Percentiles rank a stretch among this genome's conserved stretches.
These are phyloP conservation scores for Sequoiadendron giganteum DNA, from an alignment of 75 land plant genomes.

Conservation along the genomic window DNA sequence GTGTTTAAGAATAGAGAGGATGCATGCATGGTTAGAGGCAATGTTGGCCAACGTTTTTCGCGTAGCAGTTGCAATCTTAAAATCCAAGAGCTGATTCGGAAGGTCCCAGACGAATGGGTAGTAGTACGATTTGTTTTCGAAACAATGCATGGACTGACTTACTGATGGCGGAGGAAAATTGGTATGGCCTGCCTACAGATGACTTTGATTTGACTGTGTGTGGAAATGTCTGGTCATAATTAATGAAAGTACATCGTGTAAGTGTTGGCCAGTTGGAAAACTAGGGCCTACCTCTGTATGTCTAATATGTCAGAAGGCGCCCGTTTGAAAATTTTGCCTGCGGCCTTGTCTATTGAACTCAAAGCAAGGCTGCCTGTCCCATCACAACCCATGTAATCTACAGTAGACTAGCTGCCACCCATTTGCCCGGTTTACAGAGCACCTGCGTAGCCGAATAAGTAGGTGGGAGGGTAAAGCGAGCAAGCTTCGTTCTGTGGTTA, in stretches of 20 bases:
- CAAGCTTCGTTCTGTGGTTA: too few species aligned
- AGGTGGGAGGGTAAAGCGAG: background rate
- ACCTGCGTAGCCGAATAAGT: too few species aligned
- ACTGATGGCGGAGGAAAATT: background rate
- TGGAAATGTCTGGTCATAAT: background rate
- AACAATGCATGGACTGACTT: background rate
- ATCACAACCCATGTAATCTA: background rate
- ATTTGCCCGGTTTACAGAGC: background rate
- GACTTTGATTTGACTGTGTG: constrained; percentile 2
- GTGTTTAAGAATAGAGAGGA: background rate
- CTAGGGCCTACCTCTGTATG: background rate
- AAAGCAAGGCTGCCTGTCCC: background rate
- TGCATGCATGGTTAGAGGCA: background rate
- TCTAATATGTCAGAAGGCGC: background rate
- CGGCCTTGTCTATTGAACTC: background rate
- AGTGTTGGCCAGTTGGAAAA: background rate
- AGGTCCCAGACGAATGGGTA: background rate
- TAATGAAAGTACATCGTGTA: background rate
- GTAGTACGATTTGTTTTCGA: background rate
- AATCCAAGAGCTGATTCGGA: background rate
- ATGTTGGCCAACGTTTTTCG: background rate
- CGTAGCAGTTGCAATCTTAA: background rate
- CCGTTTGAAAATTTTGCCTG: background rate
- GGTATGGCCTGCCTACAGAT: background rate
- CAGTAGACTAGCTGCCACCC: background rate